phyloP scores from a whole-genome alignment of 148 eudicot species.

The Bassia scoparia region DNA sequence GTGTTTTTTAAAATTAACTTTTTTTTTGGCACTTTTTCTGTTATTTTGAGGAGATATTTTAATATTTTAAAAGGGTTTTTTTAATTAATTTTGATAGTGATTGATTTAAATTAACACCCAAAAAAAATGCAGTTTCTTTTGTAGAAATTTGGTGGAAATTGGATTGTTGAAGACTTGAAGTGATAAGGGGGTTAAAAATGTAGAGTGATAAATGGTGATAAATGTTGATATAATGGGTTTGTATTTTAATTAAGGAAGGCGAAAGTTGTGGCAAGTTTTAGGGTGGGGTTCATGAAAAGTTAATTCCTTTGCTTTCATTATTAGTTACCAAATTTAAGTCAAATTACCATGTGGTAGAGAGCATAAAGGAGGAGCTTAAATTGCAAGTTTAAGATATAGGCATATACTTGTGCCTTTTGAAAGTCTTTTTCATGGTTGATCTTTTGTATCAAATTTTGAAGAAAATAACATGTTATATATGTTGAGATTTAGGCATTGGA shows the following conservation, averaged over 20 bases:
- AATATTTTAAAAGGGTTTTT: too few species aligned
- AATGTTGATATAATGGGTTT: neutral
- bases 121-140: too few species aligned
- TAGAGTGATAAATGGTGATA: too few species aligned
- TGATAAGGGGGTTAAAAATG: too few species aligned
- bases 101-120: too few species aligned
- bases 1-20: neutral
- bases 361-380: slow-evolving; percentile 1
- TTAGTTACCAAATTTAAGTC: slow-evolving; percentile 15
- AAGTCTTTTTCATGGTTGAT: slow-evolving; percentile 2
- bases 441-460: neutral
- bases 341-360: neutral
- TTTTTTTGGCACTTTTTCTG: neutral
- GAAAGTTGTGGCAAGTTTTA: slow-evolving; percentile 15
- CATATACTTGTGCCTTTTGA: neutral
- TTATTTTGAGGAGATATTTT: neutral
- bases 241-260: neutral
- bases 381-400: neutral
- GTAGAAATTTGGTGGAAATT: too few species aligned
- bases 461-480: neutral
- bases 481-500: neutral
- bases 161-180: neutral
- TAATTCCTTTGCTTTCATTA: slow-evolving; percentile 17
- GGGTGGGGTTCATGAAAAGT: slow-evolving; percentile 7
- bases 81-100: too few species aligned